Conservation (phyloP, 2,329 filamentous ascomycete genomes). For the Clonostachys byssicola region DNA sequence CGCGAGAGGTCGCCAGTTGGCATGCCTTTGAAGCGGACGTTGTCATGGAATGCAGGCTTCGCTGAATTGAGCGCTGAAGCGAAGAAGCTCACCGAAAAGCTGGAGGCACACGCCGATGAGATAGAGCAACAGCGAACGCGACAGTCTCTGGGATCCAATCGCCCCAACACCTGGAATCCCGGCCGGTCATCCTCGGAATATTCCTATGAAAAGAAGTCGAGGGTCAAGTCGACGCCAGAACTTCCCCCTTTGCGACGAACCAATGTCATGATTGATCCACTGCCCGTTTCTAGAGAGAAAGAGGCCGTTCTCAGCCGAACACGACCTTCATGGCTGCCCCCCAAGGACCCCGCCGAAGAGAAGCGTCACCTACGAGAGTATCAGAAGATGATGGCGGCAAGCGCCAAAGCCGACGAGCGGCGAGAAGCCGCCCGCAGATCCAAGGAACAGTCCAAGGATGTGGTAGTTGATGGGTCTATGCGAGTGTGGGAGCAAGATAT, state of each 20-base stretch:
- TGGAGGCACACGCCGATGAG: slow-evolving; percentile 75
- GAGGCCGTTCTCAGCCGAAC: slow-evolving; percentile 79
- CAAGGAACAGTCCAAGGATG: slow-evolving; percentile 50
- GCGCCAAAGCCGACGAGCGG: slow-evolving; percentile 55
- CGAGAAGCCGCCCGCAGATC: slow-evolving; percentile 48
- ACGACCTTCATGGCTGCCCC: slow-evolving; percentile 78
- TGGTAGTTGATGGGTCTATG: slow-evolving; percentile 47
- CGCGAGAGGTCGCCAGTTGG: slow-evolving; percentile 28
- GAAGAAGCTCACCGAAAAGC: slow-evolving; percentile 69
- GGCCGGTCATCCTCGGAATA: slow-evolving; percentile 22
- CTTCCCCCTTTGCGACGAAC: slow-evolving; percentile 66
- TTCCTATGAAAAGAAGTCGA: slow-evolving; percentile 38
- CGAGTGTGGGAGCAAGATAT: slow-evolving; percentile 74
- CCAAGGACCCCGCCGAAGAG: slow-evolving; percentile 88
- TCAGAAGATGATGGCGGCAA: slow-evolving; percentile 73
- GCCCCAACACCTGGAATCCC: slow-evolving; percentile 36
- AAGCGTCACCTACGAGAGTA: slow-evolving; percentile 83
- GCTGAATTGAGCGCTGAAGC: slow-evolving; percentile 69
- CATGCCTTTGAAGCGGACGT: slow-evolving; percentile 51
- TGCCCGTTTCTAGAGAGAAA: slow-evolving; percentile 83
- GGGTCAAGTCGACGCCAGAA: slow-evolving; percentile 63
- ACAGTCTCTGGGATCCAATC: slow-evolving; percentile 14
- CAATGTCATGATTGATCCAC: slow-evolving; percentile 79
- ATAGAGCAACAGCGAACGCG: slow-evolving; percentile 31
- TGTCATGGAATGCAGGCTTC: slow-evolving; percentile 72